phyloP scores from a whole-genome alignment of 2,329 filamentous ascomycete genomes.

The Phialophora verrucosa region DNA sequence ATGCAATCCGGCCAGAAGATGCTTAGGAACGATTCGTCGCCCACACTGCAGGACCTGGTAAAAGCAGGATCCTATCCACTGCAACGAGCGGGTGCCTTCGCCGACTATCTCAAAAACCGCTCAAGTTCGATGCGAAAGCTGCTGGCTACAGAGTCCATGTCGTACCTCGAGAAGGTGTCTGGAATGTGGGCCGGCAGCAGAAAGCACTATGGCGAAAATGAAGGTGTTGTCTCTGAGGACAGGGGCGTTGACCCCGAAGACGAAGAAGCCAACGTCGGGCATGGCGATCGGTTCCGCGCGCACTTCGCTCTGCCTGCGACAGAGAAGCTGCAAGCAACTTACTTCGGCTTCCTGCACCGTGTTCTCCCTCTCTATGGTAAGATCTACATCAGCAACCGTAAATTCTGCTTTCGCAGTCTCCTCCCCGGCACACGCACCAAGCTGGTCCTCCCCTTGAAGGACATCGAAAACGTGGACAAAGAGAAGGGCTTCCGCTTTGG shows the following conservation, averaged over 20 bases:
- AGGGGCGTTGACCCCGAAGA: conserved; percentile 61
- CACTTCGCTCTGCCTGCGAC: conserved; percentile 88
- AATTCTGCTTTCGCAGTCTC: conserved; percentile 91
- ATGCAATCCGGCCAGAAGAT: conserved; percentile 22
- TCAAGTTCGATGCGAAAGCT: conserved; percentile 81
- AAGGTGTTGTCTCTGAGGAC: conserved; percentile 71
- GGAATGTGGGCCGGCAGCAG: conserved; percentile 94
- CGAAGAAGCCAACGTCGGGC: conserved; percentile 59
- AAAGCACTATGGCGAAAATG: conserved; percentile 82
- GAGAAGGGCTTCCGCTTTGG: conserved; percentile 93
- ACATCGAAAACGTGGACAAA: conserved; percentile 91
- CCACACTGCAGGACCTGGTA: conserved; percentile 63
- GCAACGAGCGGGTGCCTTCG: conserved; percentile 80
- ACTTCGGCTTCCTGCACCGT: conserved; percentile 89
- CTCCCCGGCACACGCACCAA: conserved; percentile 90
- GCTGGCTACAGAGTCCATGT: conserved; percentile 89
- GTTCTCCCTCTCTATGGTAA: conserved; percentile 94
- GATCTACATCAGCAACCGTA: conserved; percentile 86
- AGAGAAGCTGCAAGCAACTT: conserved; percentile 85
- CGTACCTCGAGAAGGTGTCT: conserved; percentile 94
- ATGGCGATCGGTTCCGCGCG: conserved; percentile 74
- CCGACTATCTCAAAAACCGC: conserved; percentile 78
- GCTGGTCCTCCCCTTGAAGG: conserved; percentile 84
- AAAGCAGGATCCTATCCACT: conserved; percentile 75
- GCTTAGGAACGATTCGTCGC: conserved; percentile 44